Evolutionary conservation across 73 alveolate genomes (phyloP), one percentile per base, ranked within the genome.

Genomic region (Uronychia binucleata): DNA sequence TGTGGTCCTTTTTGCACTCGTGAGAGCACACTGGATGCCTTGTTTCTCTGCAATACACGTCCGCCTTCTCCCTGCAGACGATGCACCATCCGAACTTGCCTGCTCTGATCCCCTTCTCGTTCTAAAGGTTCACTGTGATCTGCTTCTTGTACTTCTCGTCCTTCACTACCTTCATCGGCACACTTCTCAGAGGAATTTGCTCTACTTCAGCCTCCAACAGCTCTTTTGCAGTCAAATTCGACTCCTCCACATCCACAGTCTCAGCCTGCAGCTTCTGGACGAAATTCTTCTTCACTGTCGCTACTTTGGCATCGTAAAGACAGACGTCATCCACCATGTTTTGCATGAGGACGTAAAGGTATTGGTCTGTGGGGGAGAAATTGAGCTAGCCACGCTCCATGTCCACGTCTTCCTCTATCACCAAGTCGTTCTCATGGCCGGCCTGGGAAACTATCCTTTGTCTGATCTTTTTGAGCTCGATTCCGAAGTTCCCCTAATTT

Each of bases 1-100:
- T 46, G 67, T 46, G 67, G 19, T 46, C 67, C 19, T 46, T 46
- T 90, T 97, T 96, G 83, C 99, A 97, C 60, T 91, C 92, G 34
- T 89, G 91, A 1, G 99, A 96, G 87, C 99, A 97, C 0, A 97
- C 87, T 57, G 99, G 99, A 57, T 95, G 92, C 83, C 93, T 83
- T 35, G 96, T 90, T 26, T 93, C 95, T 59, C 93, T 94, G 81
- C 99, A 96, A 89, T 91, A 97, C 76, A 90, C 92, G 74, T 95
- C 88, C 0, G 99, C 99, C 25, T 92, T 82, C 34, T 94, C 90
- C 84, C 99, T 85, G 77, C 99, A 97, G n/a, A 96, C 95, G 87
- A 94, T 86, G 82, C 99, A 97, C 99, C 99, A 97, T 5, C 99
- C 99, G 90, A 95, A 97, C 60, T 91, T 90, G 0, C 99, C 99